Evolutionary conservation across 495 filamentous ascomycete species (phyloP).

Genomic region (Neurospora hispaniola): DNA sequence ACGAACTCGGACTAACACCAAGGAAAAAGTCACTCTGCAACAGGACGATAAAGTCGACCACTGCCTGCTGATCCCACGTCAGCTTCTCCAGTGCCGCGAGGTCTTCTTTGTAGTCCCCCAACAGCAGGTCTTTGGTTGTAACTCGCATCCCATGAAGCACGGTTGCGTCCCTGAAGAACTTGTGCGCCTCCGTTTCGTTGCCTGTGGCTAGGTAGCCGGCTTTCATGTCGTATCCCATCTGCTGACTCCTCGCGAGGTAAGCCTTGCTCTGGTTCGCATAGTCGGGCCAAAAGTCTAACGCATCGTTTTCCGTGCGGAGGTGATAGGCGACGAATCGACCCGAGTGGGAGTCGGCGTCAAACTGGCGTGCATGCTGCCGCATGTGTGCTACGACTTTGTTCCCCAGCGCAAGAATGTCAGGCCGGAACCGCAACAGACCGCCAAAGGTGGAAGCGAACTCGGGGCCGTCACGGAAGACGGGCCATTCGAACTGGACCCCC

Average conservation of each 20-base stretch:
- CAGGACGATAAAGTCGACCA: conserved; percentile 32
- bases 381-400: conserved; percentile 19
- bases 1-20: conserved; percentile 35
- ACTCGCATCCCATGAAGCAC: conserved; percentile 14
- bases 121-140: conserved; percentile 23
- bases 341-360: conserved; percentile 9
- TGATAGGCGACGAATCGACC: conserved; percentile 25
- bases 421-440: conserved; percentile 28
- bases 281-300: conserved; percentile 29
- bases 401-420: conserved; percentile 28
- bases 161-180: conserved; percentile 10
- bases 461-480: conserved; percentile 30
- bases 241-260: conserved; percentile 22
- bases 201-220: conserved; percentile 33
- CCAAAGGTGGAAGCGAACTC: conserved; percentile 32
- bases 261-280: conserved; percentile 30
- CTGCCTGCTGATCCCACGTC: conserved; percentile 36
- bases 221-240: conserved; percentile 14
- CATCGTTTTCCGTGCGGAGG: conserved; percentile 33
- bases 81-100: conserved; percentile 19
- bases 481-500: conserved; percentile 38
- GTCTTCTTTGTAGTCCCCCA: conserved; percentile 17
- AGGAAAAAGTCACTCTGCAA: conserved; percentile 31
- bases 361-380: conserved; percentile 5
- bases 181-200: conserved; percentile 25